Evolutionary conservation across 148 eudicot species (phyloP), one percentile per base, ranked within the genome.

Genomic region (Cornus kousa): DNA sequence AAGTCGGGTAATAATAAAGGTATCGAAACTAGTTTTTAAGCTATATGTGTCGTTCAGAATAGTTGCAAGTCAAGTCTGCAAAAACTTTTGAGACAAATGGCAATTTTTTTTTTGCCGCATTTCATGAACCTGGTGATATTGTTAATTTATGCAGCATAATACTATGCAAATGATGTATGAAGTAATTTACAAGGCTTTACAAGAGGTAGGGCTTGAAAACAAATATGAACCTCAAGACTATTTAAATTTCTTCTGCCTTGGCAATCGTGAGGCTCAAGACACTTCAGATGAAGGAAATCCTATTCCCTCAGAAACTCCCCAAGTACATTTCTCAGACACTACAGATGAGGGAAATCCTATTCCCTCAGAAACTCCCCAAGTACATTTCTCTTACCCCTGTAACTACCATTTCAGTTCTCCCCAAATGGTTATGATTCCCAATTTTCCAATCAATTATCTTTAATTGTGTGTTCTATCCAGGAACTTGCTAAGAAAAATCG

Each of bases 111-210:
- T 28, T 28, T 28, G 28, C 28, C 1, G n/a, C 1, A 28, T 28
- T 28, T 28, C 28, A 28, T 28, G 28, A 28, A 28, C 28, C 28
- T 28, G 28, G 28, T 28, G 28, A 28, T 28, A 28, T 48, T 79
- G 43, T 53, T 19, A 48, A 40, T 71, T 78, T 53, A 13, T 82
- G 80, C 93, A 95, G 98, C 77, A 88, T 81, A 93, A 90, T 74
- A 95, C 97, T 39, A 95, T 95, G 98, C 94, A 95, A 83, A 95
- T 95, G 98, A 95, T 95, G 98, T 93, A 93, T 74, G 90, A 83
- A 66, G 86, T 79, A 12, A 93, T 95, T 80, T 86, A 90, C 88
- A 89, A 95, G 84, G 97, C 97, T 74, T 88, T 93, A 82, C 85
- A 66, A 83, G 96, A 95, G 84, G 86, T 62, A 66, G 93, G 92